Evolutionary conservation across 176 grass and related monocot genomes (phyloP).

Genomic region (Ananas comosus): DNA sequence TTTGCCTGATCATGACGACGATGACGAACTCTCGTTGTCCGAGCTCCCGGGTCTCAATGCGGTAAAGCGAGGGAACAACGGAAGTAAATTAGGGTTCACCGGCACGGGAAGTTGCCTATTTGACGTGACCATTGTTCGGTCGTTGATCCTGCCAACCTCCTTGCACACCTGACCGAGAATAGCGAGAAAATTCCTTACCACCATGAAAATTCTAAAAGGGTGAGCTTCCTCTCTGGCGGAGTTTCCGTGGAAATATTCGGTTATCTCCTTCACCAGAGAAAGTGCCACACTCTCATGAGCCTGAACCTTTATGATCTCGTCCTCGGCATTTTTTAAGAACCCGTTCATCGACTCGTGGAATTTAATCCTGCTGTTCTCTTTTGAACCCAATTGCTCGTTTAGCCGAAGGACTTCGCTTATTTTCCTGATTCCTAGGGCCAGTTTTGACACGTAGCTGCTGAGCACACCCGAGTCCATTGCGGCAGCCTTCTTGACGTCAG

Average conservation of each 20-base stretch:
- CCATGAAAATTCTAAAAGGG: conserved; percentile 78
- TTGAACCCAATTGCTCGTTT: conserved; percentile 27
- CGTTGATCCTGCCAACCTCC: conserved; percentile 49
- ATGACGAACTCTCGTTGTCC: conserved; percentile 39
- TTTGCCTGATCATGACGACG: conserved; percentile 12
- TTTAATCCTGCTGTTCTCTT: conserved; percentile 26
- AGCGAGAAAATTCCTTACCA: conserved; percentile 68
- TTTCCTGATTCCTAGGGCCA: conserved; percentile 48
- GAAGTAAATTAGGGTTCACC: conserved; percentile 6
- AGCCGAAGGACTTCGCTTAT: conserved; percentile 55
- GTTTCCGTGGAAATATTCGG: conserved; percentile 83
- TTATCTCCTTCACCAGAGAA: conserved; percentile 62
- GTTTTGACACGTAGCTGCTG: conserved; percentile 48
- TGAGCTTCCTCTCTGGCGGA: conserved; percentile 61
- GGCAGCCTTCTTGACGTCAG: conserved; percentile 71
- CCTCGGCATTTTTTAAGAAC: conserved; percentile 68
- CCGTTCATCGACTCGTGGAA: conserved; percentile 46
- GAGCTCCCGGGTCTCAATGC: conserved; percentile 23
- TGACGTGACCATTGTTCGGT: conserved; percentile 10
- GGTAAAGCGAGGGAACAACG: conserved; percentile 31
- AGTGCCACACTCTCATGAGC: conserved; percentile 54
- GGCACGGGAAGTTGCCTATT: conserved; percentile 3
- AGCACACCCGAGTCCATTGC: conserved; percentile 64
- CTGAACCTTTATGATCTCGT: conserved; percentile 55
- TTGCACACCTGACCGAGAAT: conserved; percentile 74